Evolutionary conservation across 345 rosid species (phyloP), one percentile per base, ranked within the genome.

Genomic region (Populus nigra): DNA sequence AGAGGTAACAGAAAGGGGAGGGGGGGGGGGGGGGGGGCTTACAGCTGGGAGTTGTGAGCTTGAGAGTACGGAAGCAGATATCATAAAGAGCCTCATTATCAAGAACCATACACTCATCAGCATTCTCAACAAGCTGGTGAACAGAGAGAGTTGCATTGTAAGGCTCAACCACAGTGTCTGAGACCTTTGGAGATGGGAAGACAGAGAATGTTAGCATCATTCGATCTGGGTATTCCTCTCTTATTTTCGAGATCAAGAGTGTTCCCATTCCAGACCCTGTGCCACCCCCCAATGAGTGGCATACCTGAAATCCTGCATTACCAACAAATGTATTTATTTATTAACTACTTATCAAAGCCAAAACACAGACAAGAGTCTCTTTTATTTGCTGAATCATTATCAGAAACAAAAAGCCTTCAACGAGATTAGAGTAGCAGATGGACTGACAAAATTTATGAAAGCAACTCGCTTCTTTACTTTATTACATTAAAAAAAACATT

Each of bases 141-240:
- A 90, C 93, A 20, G 96, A 91, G 53, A 90, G 91, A 27, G 96
- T 91, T 0, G 93, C 93, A 76, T 91, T 91, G 75, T 91, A 91
- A 16, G 93, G 93, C 79, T 91, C 96, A 20, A 91, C 93, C 61
- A 91, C 96, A 9, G 96, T 91, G 70, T 91, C 96, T 0, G 96
- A 91, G 59, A 91, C 93, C 85, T 91, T 91, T 0, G 96, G 96
- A 65, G 96, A 91, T n/a, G 96, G 96, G 81, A 90, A 91, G 71
- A 91, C 96, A 12, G 93, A 91, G 79, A 91, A 91, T 1, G 96
- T 91, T 15, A 91, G 96, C 96, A 90, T 91, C 96, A 91, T 91
- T 35, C 96, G 87, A 75, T 91, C 96, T 3, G 93, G 92, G 69
- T 90, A 90, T 85, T 91, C 93, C 77, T 90, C 92, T 74, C 93